A percentile compares a stretch with the other conserved stretches of the same genome.
phyloP scores from a whole-genome alignment of 1,139 yeast genomes.

The Yamadazyma aaseri region DNA sequence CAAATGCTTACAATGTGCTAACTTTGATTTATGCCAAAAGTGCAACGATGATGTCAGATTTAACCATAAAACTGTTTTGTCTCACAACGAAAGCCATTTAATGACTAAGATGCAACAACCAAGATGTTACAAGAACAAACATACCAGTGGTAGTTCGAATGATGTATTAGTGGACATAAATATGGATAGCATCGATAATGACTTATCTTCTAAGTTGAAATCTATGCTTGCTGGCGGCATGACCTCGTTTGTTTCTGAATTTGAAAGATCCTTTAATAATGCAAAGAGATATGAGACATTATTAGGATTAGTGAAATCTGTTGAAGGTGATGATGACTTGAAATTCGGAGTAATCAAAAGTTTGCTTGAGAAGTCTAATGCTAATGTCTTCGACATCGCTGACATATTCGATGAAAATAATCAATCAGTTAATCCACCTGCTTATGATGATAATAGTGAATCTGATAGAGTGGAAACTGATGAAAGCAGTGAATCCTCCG shows the following conservation, averaged over 20 bases:
- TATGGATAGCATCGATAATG: slow-evolving; percentile 21
- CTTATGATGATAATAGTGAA: not conserved
- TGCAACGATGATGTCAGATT: slow-evolving; percentile 35
- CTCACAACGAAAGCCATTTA: slow-evolving; percentile 27
- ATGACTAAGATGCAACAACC: slow-evolving; percentile 28
- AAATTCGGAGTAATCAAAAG: slow-evolving; percentile 24
- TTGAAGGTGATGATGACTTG: slow-evolving; percentile 21
- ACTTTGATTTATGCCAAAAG: slow-evolving; percentile 54
- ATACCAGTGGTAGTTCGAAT: not conserved
- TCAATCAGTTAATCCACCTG: slow-evolving; percentile 1
- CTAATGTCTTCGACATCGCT: slow-evolving; percentile 1
- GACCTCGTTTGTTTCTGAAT: slow-evolving; percentile 20
- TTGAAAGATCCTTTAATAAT: slow-evolving; percentile 22
- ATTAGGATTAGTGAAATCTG: slow-evolving; percentile 13
- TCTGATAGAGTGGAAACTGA: not conserved
- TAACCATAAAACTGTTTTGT: slow-evolving; percentile 15
- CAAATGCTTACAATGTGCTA: slow-evolving; percentile 51
- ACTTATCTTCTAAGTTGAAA: slow-evolving; percentile 21
- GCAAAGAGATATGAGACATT: slow-evolving; percentile 29
- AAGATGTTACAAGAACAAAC: slow-evolving; percentile 4
- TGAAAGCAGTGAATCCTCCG: not conserved
- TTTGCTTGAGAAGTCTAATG: slow-evolving; percentile 13
- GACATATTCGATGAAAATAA: not conserved
- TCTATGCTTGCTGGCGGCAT: slow-evolving; percentile 18
- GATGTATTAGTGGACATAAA: slow-evolving; percentile 29